Conservation (phyloP, 2,329 filamentous ascomycete genomes). For the Aspergillus ustus region DNA sequence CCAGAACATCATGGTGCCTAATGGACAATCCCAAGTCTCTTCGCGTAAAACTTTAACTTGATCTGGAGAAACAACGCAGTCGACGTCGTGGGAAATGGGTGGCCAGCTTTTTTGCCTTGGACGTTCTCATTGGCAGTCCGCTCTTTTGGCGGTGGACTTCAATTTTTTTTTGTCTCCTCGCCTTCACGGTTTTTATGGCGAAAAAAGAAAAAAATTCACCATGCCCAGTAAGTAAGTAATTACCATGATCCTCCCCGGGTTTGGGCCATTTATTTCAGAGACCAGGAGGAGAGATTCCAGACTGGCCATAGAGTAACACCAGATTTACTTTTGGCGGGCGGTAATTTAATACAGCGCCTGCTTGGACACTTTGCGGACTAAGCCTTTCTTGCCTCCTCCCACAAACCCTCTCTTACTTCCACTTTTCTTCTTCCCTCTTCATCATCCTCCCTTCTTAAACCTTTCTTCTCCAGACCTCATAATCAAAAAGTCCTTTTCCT, state of each 20-base stretch:
- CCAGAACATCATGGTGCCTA: background rate
- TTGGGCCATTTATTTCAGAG: background rate
- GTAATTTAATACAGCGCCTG: slow-evolving; percentile 9
- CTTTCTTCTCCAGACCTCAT: slow-evolving; percentile 15
- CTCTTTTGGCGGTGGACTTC: slow-evolving; percentile 5
- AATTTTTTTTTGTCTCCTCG: slow-evolving; percentile 16
- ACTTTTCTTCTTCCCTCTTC: slow-evolving; percentile 35
- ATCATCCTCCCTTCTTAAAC: slow-evolving; percentile 20
- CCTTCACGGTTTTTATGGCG: background rate
- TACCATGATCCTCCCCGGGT: background rate
- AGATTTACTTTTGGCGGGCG: slow-evolving; percentile 1
- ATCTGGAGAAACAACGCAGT: background rate
- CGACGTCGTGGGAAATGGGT: background rate
- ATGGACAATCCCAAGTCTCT: background rate
- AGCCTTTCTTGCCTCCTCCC: slow-evolving; percentile 26
- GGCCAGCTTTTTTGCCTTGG: slow-evolving; percentile 9
- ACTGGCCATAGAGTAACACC: slow-evolving; percentile 8
- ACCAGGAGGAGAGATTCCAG: background rate
- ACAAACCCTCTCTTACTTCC: slow-evolving; percentile 24
- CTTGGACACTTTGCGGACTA: slow-evolving; percentile 16
- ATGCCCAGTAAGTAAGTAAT: background rate
- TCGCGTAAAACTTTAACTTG: background rate
- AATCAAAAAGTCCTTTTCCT: slow-evolving; percentile 20
- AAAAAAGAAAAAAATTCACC: slow-evolving; percentile 8
- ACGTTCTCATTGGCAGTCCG: slow-evolving; percentile 7